Evolutionary conservation across 257 asterid species (phyloP).

Genomic region (Lavandula angustifolia): DNA sequence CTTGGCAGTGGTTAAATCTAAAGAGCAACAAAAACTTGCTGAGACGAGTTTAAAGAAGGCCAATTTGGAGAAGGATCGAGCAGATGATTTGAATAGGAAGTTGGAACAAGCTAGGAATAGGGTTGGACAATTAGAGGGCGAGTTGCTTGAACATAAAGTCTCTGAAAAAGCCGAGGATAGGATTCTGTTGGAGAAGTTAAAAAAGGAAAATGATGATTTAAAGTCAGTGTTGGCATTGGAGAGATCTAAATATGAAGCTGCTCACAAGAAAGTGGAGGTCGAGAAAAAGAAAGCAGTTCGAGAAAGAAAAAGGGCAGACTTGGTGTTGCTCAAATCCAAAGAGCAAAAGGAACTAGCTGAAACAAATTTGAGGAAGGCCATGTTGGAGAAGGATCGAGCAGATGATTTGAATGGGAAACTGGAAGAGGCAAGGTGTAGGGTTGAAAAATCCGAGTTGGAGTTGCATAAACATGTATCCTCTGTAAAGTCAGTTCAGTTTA

Average conservation of each 20-base stretch:
- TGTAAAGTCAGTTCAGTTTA: conserved; percentile 36
- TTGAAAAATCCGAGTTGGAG: conserved; percentile 52
- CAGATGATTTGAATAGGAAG: conserved; percentile 53
- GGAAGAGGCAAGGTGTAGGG: conserved; percentile 51
- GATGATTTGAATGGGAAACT: conserved; percentile 54
- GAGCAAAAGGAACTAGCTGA: conserved; percentile 54
- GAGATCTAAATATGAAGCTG: conserved; percentile 57
- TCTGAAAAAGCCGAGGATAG: conserved; percentile 40
- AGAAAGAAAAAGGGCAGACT: conserved; percentile 67
- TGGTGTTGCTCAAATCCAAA: conserved; percentile 50
- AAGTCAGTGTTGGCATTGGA: conserved; percentile 48
- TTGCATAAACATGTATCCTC: conserved; percentile 33
- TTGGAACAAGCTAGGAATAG: conserved; percentile 53
- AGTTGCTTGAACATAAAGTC: conserved; percentile 6
- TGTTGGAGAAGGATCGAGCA: conserved; percentile 59
- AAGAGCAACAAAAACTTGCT: conserved; percentile 50
- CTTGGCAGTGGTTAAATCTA: conserved; percentile 47
- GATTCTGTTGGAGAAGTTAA: conserved; percentile 48
- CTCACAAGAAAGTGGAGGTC: conserved; percentile 49
- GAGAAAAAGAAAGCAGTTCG: conserved; percentile 52
- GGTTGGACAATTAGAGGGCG: conserved; percentile 31
- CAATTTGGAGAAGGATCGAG: conserved; percentile 55
- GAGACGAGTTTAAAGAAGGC: conserved; percentile 58
- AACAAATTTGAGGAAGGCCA: conserved; percentile 55
- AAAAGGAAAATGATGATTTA: conserved; percentile 47